These are phyloP conservation scores for Magnusiomyces sp. DNA, from an alignment of 1,139 yeast species.

Conservation along the genomic window DNA sequence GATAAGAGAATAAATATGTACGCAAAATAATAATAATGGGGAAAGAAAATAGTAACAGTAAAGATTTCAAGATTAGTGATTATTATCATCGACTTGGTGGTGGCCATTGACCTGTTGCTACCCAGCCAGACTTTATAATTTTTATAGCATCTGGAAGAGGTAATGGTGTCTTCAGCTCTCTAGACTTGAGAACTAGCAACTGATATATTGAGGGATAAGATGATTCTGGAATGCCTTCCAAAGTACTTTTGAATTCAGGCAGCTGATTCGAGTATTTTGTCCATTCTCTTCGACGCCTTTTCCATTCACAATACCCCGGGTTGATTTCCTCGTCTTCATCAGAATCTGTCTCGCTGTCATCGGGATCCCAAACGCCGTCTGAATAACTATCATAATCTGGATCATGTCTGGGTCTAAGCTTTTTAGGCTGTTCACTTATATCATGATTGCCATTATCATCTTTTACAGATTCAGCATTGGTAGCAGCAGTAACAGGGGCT, in stretches of 20 bases:
- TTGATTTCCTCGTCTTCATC: no score
- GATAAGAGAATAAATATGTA: no score
- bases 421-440: no score
- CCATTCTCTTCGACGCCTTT: slow-evolving; percentile 25
- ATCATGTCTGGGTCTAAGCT: no score
- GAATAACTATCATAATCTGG: no score
- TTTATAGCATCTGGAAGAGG: slow-evolving; percentile 46
- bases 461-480: no score
- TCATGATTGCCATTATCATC: no score
- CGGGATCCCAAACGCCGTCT: no score
- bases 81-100: slow-evolving; percentile 8
- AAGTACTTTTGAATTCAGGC: not conserved
- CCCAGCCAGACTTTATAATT: slow-evolving; percentile 58
- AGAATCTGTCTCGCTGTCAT: no score
- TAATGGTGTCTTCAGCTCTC: slow-evolving; percentile 42
- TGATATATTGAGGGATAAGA: slow-evolving; percentile 37
- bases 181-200: slow-evolving; percentile 43
- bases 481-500: no score
- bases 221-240: slow-evolving; percentile 25
- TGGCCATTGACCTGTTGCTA: slow-evolving; percentile 37
- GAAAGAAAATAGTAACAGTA: not conserved
- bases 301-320: slow-evolving; percentile 27
- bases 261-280: slow-evolving; percentile 7
- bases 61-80: not conserved
- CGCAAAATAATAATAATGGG: not conserved